Evolutionary conservation across 2,329 filamentous ascomycete species (phyloP).

Genomic region (Colletotrichum noveboracense): DNA sequence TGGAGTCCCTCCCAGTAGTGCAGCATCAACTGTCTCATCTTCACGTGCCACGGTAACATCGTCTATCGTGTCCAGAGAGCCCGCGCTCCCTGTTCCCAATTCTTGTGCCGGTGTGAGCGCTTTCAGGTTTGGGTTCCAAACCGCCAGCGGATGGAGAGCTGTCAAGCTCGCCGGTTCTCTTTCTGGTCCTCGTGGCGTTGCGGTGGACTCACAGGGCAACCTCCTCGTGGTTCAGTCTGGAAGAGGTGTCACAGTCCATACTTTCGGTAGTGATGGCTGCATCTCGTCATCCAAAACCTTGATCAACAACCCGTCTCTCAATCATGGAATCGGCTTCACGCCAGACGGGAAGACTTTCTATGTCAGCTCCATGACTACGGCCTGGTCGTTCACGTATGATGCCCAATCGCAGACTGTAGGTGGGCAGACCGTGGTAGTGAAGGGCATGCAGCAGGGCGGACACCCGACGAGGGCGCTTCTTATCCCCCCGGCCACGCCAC

Average conservation of each 20-base stretch:
- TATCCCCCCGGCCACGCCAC: slow-evolving; percentile 38
- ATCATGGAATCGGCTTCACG: slow-evolving; percentile 44
- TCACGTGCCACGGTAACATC: neutral
- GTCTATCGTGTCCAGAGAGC: neutral
- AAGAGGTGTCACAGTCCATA: slow-evolving; percentile 42
- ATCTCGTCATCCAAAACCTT: slow-evolving; percentile 41
- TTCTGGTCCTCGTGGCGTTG: slow-evolving; percentile 38
- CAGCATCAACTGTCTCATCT: neutral
- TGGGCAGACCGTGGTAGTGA: slow-evolving; percentile 43
- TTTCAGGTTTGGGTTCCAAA: slow-evolving; percentile 32
- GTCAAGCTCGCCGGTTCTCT: slow-evolving; percentile 44
- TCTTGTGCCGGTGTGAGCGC: slow-evolving; percentile 38
- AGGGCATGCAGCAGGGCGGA: slow-evolving; percentile 42
- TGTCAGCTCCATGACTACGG: slow-evolving; percentile 43
- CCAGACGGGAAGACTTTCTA: slow-evolving; percentile 44
- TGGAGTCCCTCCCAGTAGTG: neutral
- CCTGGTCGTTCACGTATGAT: slow-evolving; percentile 65
- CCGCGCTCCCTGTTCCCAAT: slow-evolving; percentile 35
- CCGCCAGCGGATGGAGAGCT: slow-evolving; percentile 40
- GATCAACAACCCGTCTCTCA: slow-evolving; percentile 37
- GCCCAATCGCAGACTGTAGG: slow-evolving; percentile 48
- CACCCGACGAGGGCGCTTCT: slow-evolving; percentile 43
- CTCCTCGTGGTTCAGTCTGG: slow-evolving; percentile 42
- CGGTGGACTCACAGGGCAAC: slow-evolving; percentile 40
- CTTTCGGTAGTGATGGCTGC: slow-evolving; percentile 44